Percentiles rank a stretch among this genome's conserved stretches.
Evolutionary conservation across 441 rosid genomes (phyloP).

Genomic region (Adansonia grandidieri): DNA sequence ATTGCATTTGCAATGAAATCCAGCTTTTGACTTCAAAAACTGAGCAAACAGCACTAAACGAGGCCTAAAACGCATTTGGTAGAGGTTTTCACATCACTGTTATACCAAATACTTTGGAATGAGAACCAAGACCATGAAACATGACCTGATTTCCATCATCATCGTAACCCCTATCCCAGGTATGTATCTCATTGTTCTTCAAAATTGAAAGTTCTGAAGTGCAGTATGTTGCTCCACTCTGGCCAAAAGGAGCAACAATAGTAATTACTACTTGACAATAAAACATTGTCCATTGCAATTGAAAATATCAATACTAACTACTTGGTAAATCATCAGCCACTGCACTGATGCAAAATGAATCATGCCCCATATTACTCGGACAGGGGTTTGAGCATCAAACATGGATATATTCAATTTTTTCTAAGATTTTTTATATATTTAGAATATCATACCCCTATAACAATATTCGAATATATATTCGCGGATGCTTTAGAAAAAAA

Average conservation of each 20-base stretch:
- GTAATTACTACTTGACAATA: neutral
- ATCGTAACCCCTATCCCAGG: slow-evolving; percentile 89
- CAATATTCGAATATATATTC: neutral
- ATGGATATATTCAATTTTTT: neutral
- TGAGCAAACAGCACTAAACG: too few relatives aligned
- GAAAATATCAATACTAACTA: neutral
- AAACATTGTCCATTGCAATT: neutral
- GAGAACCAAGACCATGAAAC: neutral
- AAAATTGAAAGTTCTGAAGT: slow-evolving; percentile 65
- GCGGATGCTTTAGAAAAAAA: neutral
- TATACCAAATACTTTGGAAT: neutral
- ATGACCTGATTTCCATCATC: slow-evolving; percentile 75
- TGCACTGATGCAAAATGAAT: slow-evolving; percentile 5
- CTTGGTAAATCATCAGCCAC: neutral
- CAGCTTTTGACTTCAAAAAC: too few relatives aligned
- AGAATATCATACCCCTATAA: neutral
- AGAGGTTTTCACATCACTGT: slow-evolving; percentile 9
- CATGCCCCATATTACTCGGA: neutral
- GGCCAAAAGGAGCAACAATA: neutral
- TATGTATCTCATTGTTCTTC: slow-evolving; percentile 82
- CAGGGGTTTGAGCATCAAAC: neutral
- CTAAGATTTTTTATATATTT: neutral
- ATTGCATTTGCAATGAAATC: too few relatives aligned
- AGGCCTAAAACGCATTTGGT: neutral
- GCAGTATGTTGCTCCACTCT: slow-evolving; percentile 66